Evolutionary conservation across 352 stramenopile species (phyloP).

Genomic region (Globisporangium ultimum): DNA sequence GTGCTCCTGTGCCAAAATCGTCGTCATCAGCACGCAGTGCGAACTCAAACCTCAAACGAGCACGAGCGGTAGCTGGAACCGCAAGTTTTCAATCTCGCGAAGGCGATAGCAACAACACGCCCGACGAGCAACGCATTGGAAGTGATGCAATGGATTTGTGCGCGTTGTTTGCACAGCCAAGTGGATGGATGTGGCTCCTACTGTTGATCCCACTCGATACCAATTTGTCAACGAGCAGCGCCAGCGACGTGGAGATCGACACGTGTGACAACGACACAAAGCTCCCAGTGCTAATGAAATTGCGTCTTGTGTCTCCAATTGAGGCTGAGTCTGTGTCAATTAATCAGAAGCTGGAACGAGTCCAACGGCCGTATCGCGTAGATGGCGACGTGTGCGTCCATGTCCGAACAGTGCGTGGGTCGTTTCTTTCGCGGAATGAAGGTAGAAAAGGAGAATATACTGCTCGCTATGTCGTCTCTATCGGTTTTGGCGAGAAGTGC

Average conservation of each 20-base stretch:
- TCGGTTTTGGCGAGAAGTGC: not conserved
- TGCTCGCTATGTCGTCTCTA: slow-evolving; percentile 1
- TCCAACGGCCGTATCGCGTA: not conserved
- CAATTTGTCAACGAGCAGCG: no score
- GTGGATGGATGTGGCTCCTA: not conserved
- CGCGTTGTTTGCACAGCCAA: slow-evolving; percentile 5
- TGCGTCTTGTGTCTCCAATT: not conserved
- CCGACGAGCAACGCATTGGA: not conserved
- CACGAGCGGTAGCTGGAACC: not conserved
- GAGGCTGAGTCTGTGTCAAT: not conserved
- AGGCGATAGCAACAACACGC: not conserved
- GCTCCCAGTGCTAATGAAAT: slow-evolving; percentile 8
- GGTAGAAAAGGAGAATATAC: not conserved
- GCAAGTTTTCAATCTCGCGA: not conserved
- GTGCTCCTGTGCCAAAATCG: no score
- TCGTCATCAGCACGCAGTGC: not conserved
- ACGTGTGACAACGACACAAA: not conserved
- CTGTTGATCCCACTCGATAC: slow-evolving; percentile 1
- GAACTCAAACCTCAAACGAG: not conserved
- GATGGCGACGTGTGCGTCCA: slow-evolving; percentile 6
- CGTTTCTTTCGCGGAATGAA: slow-evolving; percentile 1
- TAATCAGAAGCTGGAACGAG: not conserved
- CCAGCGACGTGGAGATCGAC: no score
- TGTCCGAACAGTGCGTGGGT: not conserved
- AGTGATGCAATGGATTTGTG: not conserved